phyloP scores from a whole-genome alignment of 2,329 filamentous ascomycete genomes.

The Lachnellula subtilissima region DNA sequence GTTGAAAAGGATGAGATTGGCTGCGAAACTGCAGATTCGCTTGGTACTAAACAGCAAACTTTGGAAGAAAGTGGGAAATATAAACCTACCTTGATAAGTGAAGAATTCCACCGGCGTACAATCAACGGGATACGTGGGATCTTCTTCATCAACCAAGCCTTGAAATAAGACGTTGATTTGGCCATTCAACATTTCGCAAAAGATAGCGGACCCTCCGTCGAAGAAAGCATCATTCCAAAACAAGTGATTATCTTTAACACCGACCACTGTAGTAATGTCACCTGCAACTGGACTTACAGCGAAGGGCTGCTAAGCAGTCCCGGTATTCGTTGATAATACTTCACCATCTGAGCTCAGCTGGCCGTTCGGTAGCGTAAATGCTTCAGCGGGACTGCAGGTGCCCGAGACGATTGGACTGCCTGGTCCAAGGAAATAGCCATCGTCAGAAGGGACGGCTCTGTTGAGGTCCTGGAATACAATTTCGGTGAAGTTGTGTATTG shows the following conservation, averaged over 20 bases:
- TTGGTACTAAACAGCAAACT: neutral
- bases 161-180: neutral
- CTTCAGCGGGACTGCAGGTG: neutral
- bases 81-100: neutral
- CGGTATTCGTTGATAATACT: neutral
- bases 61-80: neutral
- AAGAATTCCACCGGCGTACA: neutral
- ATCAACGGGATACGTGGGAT: neutral
- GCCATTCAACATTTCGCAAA: neutral
- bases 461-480: neutral
- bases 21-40: too few species aligned
- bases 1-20: too few species aligned
- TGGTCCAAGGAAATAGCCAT: neutral
- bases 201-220: neutral
- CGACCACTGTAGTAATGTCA: constrained; percentile 28
- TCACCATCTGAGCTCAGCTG: neutral
- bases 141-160: neutral
- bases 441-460: neutral
- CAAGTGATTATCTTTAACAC: constrained; percentile 36
- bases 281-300: neutral
- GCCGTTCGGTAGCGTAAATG: neutral
- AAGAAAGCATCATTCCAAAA: constrained; percentile 22
- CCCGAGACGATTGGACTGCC: neutral
- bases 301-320: neutral
- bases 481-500: neutral